Base-by-base conservation (phyloP, 257 asterid species). In the Avicennia marina region DNA sequence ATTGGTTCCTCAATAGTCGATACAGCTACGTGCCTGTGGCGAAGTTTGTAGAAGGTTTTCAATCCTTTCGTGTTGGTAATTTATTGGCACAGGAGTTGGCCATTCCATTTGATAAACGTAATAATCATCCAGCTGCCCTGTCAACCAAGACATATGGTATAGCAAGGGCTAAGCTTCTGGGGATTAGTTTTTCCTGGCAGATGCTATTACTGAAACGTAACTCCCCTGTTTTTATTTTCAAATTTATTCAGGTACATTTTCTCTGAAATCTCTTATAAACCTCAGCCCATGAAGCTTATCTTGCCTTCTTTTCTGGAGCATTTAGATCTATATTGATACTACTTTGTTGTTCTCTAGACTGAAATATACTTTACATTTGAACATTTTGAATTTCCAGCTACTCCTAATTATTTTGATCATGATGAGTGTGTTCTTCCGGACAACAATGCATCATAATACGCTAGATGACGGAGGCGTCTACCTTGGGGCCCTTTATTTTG, bases 361-460 rank as follows among this genome's bases (percentile, higher is more conserved):
- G 47, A 60, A 50, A 51, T 32, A 13, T 29, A 2, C 41, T 66
- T 62, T 11, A 70, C 31, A 13, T 24, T 2, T 3, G 47, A 50
- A 17, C 21, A 7, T 4, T 45, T 62, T 48, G n/a, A 53, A 33
- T 57, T 73, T 76, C 74, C 90, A 90, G 96, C 89, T 90, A 50
- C 60, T 78, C 62, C 33, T 83, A 45, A 67, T 78, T 68, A 76
- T 88, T 49, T 59, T 78, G 59, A 74, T 90, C 50, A 74, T 81
- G 74, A 85, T 75, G 89, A 90, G 96, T 45, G 85, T 88, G 68
- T 91, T 91, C 62, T 80, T 91, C 54, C 91, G 94, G 63, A 83
- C 95, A 12, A 69, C 91, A 21, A 72, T 88, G 81, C 85, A 73
- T 65, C 93, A 59, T 16, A 68, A 78, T 52, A 74, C 76, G 18